Base-by-base conservation (phyloP, 331 rosid genomes). In the Quercus phellos region DNA sequence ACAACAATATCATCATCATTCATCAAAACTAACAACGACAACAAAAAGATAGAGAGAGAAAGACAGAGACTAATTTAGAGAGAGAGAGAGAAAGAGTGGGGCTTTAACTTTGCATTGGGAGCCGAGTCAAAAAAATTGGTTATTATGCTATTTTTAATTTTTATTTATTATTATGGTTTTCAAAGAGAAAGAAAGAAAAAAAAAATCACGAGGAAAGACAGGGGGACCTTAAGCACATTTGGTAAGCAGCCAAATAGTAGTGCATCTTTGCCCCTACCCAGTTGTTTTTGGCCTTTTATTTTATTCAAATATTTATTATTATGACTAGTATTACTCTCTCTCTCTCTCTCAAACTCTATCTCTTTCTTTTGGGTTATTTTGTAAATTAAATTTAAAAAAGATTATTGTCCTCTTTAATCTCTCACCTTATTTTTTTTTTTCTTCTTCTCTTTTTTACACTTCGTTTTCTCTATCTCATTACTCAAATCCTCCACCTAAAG, bases 351-450 rank as follows among this genome's bases (percentile, higher is more conserved):
- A 24, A 32, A 5, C 35, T 34, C 42, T 35, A 0, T 35, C 55
- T 72, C 63, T 68, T 67, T 67, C 18, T 53, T 56, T 17, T 77
- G 88, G 90, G 92, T 70, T 82, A 83, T 89, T 89, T 83, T 74
- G 85, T 85, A 86, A 86, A 85, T 85, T 82, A 38, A 38, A 38
- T 38, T 38, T 8, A 0, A 38, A 46, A 82, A 86, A 87, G 79
- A 83, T 86, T 81, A 84, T 87, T 68, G 82, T 56, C 85, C 89
- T 51, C 92, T 85, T 84, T 85, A 85, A 88, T 86, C 89, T 79
- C 88, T 79, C 88, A 78, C 79, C 66, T 21, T 68, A 1, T 34
- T 74, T 61, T 63, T 43, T 43, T 67, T 38, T 75, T 64, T 68
- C 67, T 51, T 30, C 35, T 13, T 38, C 77, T 4, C 53, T 14